phyloP scores from a whole-genome alignment of 192 early-diverging fungal species.

The Backusella psychrophila region DNA sequence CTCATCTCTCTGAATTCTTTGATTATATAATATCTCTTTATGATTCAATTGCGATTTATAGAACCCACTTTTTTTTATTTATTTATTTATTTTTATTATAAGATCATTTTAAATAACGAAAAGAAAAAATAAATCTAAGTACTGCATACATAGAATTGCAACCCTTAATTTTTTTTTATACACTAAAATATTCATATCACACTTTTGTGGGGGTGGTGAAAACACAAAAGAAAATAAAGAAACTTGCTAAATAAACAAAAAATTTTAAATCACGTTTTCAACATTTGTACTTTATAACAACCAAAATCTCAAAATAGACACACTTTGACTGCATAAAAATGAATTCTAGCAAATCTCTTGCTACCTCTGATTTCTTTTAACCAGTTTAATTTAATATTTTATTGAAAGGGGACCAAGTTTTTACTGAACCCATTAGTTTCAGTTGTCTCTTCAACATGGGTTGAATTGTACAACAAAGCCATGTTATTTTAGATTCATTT shows the following conservation, averaged over 20 bases:
- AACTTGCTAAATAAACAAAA: not conserved
- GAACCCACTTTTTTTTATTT: not conserved
- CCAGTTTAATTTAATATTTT: not conserved
- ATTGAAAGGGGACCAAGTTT: not conserved
- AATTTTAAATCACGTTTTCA: not conserved
- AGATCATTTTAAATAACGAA: slow-evolving; percentile 4
- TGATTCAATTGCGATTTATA: not conserved
- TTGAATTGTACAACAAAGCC: not conserved
- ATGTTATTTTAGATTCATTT: not conserved
- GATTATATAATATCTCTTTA: not conserved
- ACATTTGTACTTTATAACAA: not conserved
- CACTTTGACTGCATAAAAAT: not conserved
- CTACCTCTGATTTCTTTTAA: not conserved
- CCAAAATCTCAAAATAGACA: not conserved
- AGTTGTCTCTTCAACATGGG: not conserved
- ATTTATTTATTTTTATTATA: not conserved
- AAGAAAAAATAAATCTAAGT: not conserved
- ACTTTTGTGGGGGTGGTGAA: not conserved
- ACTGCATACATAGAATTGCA: not conserved
- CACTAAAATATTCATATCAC: not conserved
- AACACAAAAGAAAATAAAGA: slow-evolving; percentile 4
- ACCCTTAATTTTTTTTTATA: not conserved
- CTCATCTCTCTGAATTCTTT: not conserved
- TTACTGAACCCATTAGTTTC: not conserved
- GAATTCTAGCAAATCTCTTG: not conserved